Percentiles rank a stretch among this genome's conserved stretches.
phyloP scores from a whole-genome alignment of 208 protist genomes.

The Acanthamoeba rhysodes region DNA sequence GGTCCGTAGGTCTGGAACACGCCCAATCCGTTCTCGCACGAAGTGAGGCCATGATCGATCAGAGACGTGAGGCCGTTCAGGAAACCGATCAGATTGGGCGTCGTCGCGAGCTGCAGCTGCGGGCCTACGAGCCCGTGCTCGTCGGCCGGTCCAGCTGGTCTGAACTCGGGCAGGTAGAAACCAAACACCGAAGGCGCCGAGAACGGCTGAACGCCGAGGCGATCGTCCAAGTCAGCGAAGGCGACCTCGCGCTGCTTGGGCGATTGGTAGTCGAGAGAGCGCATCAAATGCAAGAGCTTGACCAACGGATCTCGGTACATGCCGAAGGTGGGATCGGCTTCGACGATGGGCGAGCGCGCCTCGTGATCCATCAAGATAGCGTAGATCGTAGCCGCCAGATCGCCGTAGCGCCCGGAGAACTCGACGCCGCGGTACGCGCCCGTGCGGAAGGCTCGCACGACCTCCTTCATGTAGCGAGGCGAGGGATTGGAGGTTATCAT shows the following conservation, averaged over 20 bases:
- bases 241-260: constrained; percentile 41
- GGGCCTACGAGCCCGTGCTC: constrained; percentile 47
- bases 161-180: constrained; percentile 78
- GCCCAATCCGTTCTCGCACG: constrained; percentile 70
- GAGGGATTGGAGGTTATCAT: constrained; percentile 37
- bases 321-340: constrained; percentile 64
- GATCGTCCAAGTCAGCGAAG: background rate
- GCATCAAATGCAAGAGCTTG: constrained; percentile 63
- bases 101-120: constrained; percentile 64
- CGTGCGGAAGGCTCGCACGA: constrained; percentile 41
- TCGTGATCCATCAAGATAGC: constrained; percentile 76
- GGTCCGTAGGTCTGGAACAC: background rate
- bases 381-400: constrained; percentile 9
- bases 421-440: background rate
- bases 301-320: constrained; percentile 72
- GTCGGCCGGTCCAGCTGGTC: constrained; percentile 1
- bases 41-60: constrained; percentile 67
- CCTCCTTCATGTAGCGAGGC: constrained; percentile 37
- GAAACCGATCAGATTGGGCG: constrained; percentile 50
- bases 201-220: constrained; percentile 63
- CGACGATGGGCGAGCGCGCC: constrained; percentile 63
- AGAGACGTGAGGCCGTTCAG: constrained; percentile 73
- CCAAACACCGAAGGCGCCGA: constrained; percentile 69
- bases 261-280: constrained; percentile 67
- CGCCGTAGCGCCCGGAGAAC: constrained; percentile 28